phyloP scores from a whole-genome alignment of 768 basidiomycete species.

The Heimioporus sp. region DNA sequence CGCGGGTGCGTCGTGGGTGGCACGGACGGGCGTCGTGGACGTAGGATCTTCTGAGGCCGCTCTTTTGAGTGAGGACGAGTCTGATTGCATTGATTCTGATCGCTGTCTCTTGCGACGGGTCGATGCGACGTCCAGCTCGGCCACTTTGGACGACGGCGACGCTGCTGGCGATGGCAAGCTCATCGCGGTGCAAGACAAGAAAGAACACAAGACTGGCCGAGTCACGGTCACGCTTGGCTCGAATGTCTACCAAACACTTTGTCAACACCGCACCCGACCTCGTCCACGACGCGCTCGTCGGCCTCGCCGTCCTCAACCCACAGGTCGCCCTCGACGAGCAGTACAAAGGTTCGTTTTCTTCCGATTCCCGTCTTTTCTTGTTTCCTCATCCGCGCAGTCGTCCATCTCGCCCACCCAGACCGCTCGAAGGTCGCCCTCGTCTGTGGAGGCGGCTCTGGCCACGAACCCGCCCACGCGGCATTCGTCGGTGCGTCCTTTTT shows the following conservation, averaged over 20 bases:
- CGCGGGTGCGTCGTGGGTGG: slow-evolving; percentile 17
- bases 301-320: slow-evolving; percentile 70
- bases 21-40: slow-evolving; percentile 9
- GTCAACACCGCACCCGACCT: slow-evolving; percentile 63
- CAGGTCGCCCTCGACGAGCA: slow-evolving; percentile 64
- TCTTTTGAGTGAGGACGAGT: slow-evolving; percentile 76
- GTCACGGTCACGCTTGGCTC: neutral
- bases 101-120: slow-evolving; percentile 65
- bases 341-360: slow-evolving; percentile 56
- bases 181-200: slow-evolving; percentile 33
- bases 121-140: slow-evolving; percentile 33
- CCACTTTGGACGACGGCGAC: slow-evolving; percentile 42
- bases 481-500: slow-evolving; percentile 66
- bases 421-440: slow-evolving; percentile 70
- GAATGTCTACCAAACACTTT: slow-evolving; percentile 60
- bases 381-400: slow-evolving; percentile 40
- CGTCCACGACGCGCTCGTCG: slow-evolving; percentile 76
- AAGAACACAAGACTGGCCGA: neutral
- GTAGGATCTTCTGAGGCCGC: slow-evolving; percentile 61
- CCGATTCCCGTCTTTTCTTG: neutral
- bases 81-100: slow-evolving; percentile 73
- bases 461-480: slow-evolving; percentile 88
- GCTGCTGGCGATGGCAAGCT: slow-evolving; percentile 40
- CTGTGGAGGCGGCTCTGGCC: slow-evolving; percentile 85
- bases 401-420: slow-evolving; percentile 57